Conservation (phyloP, 371 early-diverging fungal genomes). For the Mucor sp. region DNA sequence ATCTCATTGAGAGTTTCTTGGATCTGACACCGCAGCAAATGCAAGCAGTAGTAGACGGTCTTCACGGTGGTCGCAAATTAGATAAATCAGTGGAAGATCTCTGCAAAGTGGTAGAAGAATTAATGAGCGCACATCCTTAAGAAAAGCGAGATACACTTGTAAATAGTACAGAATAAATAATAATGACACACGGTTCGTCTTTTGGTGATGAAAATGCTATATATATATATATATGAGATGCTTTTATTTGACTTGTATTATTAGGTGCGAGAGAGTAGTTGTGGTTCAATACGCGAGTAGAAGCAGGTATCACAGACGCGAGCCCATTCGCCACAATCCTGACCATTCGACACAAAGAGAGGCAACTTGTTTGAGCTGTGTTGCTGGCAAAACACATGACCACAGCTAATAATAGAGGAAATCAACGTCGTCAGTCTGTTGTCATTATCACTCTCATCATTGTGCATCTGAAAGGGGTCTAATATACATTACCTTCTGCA, state of each 20-base stretch:
- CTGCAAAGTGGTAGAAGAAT: constrained; percentile 53
- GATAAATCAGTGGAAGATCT: constrained; percentile 49
- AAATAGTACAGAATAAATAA: neutral
- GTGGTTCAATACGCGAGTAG: constrained; percentile 17
- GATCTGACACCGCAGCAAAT: constrained; percentile 69
- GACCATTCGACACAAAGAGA: constrained; percentile 12
- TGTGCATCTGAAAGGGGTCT: no score
- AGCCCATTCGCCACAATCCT: constrained; percentile 30
- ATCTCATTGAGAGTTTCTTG: constrained; percentile 84
- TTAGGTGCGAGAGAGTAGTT: constrained; percentile 12
- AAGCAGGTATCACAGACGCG: constrained; percentile 32
- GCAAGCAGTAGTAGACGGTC: constrained; percentile 62
- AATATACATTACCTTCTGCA: constrained; percentile 22
- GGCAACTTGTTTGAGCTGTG: constrained; percentile 25
- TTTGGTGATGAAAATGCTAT: neutral
- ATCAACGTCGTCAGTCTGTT: neutral
- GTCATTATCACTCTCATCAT: neutral
- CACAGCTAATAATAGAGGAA: constrained; percentile 22
- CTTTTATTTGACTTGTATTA: neutral
- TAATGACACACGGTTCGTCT: neutral
- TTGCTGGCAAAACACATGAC: constrained; percentile 26
- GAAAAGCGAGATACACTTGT: neutral
- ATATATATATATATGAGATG: no score
- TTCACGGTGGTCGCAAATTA: constrained; percentile 45
- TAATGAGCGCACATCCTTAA: constrained; percentile 53